Evolutionary conservation across 176 grass and related monocot species (phyloP).

Genomic region (Ensete glaucum): DNA sequence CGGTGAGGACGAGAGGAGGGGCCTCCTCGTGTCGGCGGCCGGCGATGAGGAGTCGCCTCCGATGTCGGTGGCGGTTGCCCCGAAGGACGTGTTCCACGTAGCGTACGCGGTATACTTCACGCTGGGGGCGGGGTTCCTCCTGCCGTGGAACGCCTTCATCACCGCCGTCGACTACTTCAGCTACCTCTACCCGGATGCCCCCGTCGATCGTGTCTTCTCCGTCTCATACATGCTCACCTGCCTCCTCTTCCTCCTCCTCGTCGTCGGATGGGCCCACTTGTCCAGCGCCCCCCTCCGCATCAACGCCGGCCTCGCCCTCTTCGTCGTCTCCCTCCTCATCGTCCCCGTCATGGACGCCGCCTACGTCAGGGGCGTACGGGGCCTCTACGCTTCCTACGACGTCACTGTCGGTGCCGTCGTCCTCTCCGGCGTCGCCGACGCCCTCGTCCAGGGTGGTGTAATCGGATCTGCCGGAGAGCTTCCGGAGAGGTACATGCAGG

Average conservation of each 20-base stretch:
- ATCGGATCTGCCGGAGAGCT: constrained; percentile 84
- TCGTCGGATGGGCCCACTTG: constrained; percentile 68
- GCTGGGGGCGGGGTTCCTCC: constrained; percentile 68
- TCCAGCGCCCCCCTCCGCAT: constrained; percentile 49
- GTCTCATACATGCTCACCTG: constrained; percentile 69
- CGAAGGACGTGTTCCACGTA: constrained; percentile 35
- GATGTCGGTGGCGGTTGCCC: not conserved
- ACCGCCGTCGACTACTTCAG: constrained; percentile 97
- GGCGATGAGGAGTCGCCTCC: constrained; percentile 7
- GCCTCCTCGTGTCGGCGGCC: not conserved
- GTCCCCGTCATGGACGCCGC: constrained; percentile 68
- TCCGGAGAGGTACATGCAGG: constrained; percentile 87
- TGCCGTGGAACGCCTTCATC: constrained; percentile 99
- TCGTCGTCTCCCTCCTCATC: constrained; percentile 54
- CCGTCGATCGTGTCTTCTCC: constrained; percentile 86
- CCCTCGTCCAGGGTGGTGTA: constrained; percentile 80
- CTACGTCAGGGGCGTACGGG: constrained; percentile 50
- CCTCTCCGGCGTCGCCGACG: constrained; percentile 59
- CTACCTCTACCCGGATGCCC: constrained; percentile 70
- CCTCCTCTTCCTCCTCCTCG: constrained; percentile 44
- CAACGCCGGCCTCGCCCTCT: constrained; percentile 65
- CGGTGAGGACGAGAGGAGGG: not conserved
- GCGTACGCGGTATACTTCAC: constrained; percentile 81
- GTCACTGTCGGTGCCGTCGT: constrained; percentile 56
- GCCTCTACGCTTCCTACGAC: constrained; percentile 53